Conservation (phyloP, 2,329 filamentous ascomycete genomes). For the Madurella mycetomatis region DNA sequence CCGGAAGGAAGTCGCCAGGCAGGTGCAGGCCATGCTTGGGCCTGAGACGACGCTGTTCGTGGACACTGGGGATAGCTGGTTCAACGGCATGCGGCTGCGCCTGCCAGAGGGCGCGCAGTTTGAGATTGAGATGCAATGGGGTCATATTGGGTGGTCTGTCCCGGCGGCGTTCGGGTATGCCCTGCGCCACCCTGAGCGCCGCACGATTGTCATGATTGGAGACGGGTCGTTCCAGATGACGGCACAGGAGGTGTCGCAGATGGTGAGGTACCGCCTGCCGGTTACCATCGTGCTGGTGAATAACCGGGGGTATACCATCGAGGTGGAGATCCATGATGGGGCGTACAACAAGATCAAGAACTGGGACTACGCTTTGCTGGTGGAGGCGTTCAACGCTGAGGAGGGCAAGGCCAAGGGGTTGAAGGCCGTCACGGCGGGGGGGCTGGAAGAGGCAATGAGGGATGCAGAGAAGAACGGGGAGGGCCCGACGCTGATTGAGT, state of each 20-base stretch:
- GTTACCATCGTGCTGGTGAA: conserved; percentile 34
- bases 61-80: conserved; percentile 29
- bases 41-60: conserved; percentile 25
- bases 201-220: conserved; percentile 32
- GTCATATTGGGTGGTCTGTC: conserved; percentile 29
- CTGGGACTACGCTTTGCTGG: conserved; percentile 29
- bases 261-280: conserved; percentile 31
- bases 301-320: conserved; percentile 38
- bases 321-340: conserved; percentile 36
- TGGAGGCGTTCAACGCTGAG: conserved; percentile 25
- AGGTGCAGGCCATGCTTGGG: conserved; percentile 24
- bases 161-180: conserved; percentile 28
- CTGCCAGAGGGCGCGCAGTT: conserved; percentile 26
- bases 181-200: conserved; percentile 22
- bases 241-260: conserved; percentile 35
- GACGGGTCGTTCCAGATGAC: conserved; percentile 37
- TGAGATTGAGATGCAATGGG: conserved; percentile 32
- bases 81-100: conserved; percentile 27
- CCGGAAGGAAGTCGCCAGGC: conserved; percentile 27
- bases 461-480: conserved; percentile 20
- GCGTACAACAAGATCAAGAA: conserved; percentile 32
- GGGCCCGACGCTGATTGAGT: conserved; percentile 27
- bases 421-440: conserved; percentile 24
- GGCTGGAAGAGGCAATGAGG: conserved; percentile 22
- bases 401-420: conserved; percentile 26